Evolutionary conservation across 441 rosid genomes (phyloP), one percentile per base, ranked within the genome.

Genomic region (Jatropha multifida): DNA sequence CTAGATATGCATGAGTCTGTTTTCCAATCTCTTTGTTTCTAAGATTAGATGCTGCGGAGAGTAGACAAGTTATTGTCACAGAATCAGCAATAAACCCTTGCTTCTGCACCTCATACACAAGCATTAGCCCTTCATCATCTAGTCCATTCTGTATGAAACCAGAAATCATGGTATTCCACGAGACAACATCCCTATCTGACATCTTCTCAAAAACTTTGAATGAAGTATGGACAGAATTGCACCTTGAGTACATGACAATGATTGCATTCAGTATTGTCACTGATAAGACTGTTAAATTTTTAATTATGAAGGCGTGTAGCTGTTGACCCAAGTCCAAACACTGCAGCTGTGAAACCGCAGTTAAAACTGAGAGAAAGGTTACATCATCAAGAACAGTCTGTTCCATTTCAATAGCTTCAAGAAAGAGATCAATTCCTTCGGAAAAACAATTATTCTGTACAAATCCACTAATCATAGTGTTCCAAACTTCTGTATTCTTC

Each of bases 91-190:
- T 49, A 78, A 87, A 86, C 59, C 85, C 85, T 77, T 94, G 96
- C 80, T 77, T 90, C 84, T 88, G 97, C 98, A 94, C 90, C 83
- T 88, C 97, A 63, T 88, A 72, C 56, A 86, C 90, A 70, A 92
- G 88, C 91, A 90, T 85, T 84, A 94, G 60, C 64, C 92, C 98
- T 88, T 94, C 97, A 77, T 92, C 90, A 76, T 89, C 90, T 78
- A 90, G 71, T 68, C 92, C 93, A 77, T 90, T 89, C 78, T 94
- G 97, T 63, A 92, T 85, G 79, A 92, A 90, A 52, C 93, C 92
- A 63, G 96, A 88, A 78, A 92, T 83, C 86, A 92, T 86, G 40
- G 96, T 90, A 77, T 92, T 94, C 97, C 98, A 94, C 12, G 94
- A 88, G 46, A 92, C 88, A 80, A 83, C 81, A 84, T 94, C 94